Evolutionary conservation across 2,329 filamentous ascomycete genomes (phyloP), one percentile per base, ranked within the genome.

Genomic region (Penicillium decumbens): DNA sequence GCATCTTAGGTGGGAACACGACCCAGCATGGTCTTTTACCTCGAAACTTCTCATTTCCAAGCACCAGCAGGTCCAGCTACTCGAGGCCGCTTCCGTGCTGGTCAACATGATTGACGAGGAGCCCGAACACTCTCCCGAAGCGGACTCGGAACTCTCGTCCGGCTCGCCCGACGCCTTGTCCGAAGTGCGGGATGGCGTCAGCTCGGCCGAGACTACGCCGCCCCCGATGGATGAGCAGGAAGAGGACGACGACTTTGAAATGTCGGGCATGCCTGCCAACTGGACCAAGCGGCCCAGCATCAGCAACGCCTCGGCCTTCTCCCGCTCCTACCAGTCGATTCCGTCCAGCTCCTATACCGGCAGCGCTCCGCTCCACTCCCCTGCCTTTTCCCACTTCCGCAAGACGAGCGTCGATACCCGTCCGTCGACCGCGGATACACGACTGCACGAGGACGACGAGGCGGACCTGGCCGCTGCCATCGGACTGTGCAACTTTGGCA

Each of bases 41-140:
- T 97, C 93, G 62, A 97, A 97, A 76, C 80, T 97, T 68, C 84
- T 97, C 69, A 97, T 98, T 64, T 97, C 92, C 63, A 98, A 98
- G 80, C 93, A 98, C 72, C 93, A 98, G 75, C 93, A 98, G 77
- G 93, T 98, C 45, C 93, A 98, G 72, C 81, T 98, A 53, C 81
- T 98, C 52, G 93, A 98, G 74, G 93, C 93, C 35, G 93, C 93
- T 33, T 95, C 90, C n/a, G 93, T 97, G 45, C 78, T 98, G 57
- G 86, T 97, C 51, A 85, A 84, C 65, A 97, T 98, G 91, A 68
- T 75, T 49, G 79, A 86, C 54, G 78, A 77, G 41, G 75, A 79
- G 35, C 84, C 82, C 32, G 76, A 81, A 40, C 83, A 82, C 63
- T 81, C 84, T 50, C 84, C 82, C 18, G 79, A 84, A 49, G 83